Base-by-base conservation (phyloP, 768 basidiomycete genomes). In the Hygrophoropsis aurantiaca region DNA sequence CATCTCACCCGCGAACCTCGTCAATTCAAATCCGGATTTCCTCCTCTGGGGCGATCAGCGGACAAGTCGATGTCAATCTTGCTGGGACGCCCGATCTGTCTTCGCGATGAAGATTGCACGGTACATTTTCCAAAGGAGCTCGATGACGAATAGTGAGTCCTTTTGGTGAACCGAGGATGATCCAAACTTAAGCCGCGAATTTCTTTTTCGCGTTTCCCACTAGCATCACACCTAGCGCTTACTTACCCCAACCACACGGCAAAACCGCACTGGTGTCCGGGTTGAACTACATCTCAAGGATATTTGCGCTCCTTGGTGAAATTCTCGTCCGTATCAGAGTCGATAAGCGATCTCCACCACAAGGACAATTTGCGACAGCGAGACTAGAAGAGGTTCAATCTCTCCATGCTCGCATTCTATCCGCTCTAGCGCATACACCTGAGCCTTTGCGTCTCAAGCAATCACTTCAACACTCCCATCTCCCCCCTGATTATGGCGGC, bases 1-100 rank as follows among this genome's bases (percentile, higher is more conserved):
- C 44, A 33, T 35, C 42, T 11, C 44, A 24, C 42, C 24, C 36
- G 19, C 19, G n/a, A 25, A n/a, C n/a, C n/a, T n/a, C 18, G 43
- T 35, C 19, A 5, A 19, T 20, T 42, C 40, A 47, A 56, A n/a
- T 30, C 27, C n/a, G n/a, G n/a, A n/a, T 25, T 13, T 45, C 42
- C 34, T 41, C 45, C 47, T 41, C 33, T 41, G 47, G 47, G 15
- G 20, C 46, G 42, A 49, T 21, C 59, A 90, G 90, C 90, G 52
- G 93, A 94, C 64, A 92, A 92, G 68, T 91, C 90, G 15, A 88
- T 87, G 85, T 86, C 87, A 40, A 86, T 92, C 56, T 72, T 93
- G 34, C 74, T 92, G 37, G 89, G 88, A 15, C 77, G 91, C 49
- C 90, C 90, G 32, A 89, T 93, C 53, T 89, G 84, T 64, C 73